These are phyloP conservation scores for Blakeslea trispora DNA, from an alignment of 371 early-diverging fungal species.

Conservation along the genomic window DNA sequence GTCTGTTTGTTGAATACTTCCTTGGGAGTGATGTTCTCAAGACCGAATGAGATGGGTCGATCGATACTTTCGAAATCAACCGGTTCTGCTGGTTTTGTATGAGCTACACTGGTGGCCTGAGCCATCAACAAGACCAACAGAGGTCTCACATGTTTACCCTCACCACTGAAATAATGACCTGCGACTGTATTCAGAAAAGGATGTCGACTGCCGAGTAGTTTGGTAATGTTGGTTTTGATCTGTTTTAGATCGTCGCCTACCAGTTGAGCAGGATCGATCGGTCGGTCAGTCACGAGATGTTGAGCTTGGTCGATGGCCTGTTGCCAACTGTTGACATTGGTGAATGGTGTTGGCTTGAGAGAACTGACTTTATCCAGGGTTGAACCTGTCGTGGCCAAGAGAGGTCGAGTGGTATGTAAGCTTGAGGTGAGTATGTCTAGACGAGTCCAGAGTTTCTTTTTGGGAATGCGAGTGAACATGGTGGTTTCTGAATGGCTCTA, in stretches of 20 bases:
- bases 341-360: constrained; percentile 27
- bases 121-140: constrained; percentile 88
- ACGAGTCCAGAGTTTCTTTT: neutral
- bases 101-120: constrained; percentile 69
- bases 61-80: constrained; percentile 45
- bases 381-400: too few species aligned
- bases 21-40: constrained; percentile 40
- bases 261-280: constrained; percentile 63
- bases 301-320: constrained; percentile 61
- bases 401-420: too few species aligned
- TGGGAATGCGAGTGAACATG: constrained; percentile 6
- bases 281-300: constrained; percentile 39
- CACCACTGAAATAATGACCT: constrained; percentile 85
- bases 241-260: constrained; percentile 79
- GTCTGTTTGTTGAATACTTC: constrained; percentile 35
- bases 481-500: neutral
- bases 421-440: constrained; percentile 5
- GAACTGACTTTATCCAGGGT: too few species aligned
- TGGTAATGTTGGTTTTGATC: constrained; percentile 84
- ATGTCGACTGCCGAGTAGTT: constrained; percentile 81
- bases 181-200: constrained; percentile 87
- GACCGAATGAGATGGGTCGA: constrained; percentile 49
- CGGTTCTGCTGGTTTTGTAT: constrained; percentile 23
- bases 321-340: constrained; percentile 49
- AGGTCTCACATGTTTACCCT: constrained; percentile 94